Percentiles rank a stretch among this genome's conserved stretches.
phyloP scores from a whole-genome alignment of 2,329 filamentous ascomycete species.

The Pyricularia sp. region DNA sequence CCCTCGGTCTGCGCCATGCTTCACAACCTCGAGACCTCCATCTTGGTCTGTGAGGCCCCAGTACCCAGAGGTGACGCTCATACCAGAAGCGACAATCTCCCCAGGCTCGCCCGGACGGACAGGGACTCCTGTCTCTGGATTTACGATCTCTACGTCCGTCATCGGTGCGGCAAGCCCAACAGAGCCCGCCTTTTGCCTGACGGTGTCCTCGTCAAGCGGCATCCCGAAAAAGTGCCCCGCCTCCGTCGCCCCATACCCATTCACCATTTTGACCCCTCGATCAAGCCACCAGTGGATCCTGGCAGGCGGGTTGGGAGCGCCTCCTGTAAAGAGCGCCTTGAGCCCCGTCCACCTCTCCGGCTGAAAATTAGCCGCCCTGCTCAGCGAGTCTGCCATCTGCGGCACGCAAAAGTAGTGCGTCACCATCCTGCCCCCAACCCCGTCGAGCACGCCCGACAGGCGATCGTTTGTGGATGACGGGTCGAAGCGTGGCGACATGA shows the following conservation, averaged over 20 bases:
- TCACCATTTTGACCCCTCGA: conserved; percentile 6
- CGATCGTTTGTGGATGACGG: conserved; percentile 5
- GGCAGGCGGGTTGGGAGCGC: conserved; percentile 6
- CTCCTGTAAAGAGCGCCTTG: conserved; percentile 8
- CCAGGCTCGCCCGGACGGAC: conserved; percentile 1
- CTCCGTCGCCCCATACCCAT: conserved; percentile 11
- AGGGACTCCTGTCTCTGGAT: not conserved
- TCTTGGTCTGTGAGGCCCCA: not conserved
- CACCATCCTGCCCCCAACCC: not conserved
- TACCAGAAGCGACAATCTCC: conserved; percentile 3
- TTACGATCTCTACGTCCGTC: conserved; percentile 3
- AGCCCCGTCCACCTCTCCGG: conserved; percentile 3
- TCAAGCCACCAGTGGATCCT: conserved; percentile 7
- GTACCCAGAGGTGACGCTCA: conserved; percentile 6
- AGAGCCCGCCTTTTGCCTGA: conserved; percentile 1
- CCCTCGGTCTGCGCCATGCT: not conserved
- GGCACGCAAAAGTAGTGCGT: conserved; percentile 10
- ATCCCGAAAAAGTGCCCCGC: conserved; percentile 5
- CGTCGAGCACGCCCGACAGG: not conserved
- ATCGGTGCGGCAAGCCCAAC: not conserved
- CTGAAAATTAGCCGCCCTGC: conserved; percentile 1
- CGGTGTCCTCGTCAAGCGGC: conserved; percentile 1
- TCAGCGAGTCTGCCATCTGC: conserved; percentile 7
- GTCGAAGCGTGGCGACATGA: conserved; percentile 7
- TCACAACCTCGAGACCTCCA: not conserved